Base-by-base conservation (phyloP, 2,329 filamentous ascomycete species). In the Diaporthe capsici region DNA sequence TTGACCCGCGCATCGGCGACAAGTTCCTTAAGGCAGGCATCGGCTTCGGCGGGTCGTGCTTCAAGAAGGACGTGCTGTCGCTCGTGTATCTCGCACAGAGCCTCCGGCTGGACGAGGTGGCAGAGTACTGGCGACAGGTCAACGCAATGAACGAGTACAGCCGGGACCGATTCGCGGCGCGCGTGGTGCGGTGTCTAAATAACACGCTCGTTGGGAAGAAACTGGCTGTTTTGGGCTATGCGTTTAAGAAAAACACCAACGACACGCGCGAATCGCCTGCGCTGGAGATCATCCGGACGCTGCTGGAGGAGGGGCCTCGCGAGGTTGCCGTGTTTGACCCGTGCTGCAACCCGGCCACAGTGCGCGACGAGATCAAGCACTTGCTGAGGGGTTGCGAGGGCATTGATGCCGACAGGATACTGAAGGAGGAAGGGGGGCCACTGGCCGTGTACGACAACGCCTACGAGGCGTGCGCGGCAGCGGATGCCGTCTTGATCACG, bases 41-140 rank as follows among this genome's bases (percentile, higher is more conserved):
- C 47, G 94, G 94, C 22, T 96, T 96, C 80, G 94, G 94, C 73
- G 94, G 94, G 28, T 94, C 91, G 76, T 96, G 94, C 84, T 95
- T 96, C 87, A 92, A 93, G 83, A 96, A 96, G 84, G 94, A 96
- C 81, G 90, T 95, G 57, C 87, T 94, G 67, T 94, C 90, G 82
- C 85, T 96, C 51, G 90, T 92, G 25, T 95, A 96, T 84, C 87
- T 96, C 42, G 92, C 94, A 22, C 92, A 94, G 79, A 91, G 89
- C 3, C 87, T 95, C 73, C 90, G 92, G 71, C 86, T 95, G 15
- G 88, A 89, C 5, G 92, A 95, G 79, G 93, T 96, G 0, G 93
- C 91, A 47, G 89, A 91, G 77, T 96, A 95, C 85, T 96, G 94
- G 94, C 88, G 88, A 76, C 89, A 91, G 74, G 93, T 96, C 4